Percentiles rank a stretch among this genome's conserved stretches.
Evolutionary conservation across 2,329 filamentous ascomycete genomes (phyloP).

Genomic region (Grosmannia serpens): DNA sequence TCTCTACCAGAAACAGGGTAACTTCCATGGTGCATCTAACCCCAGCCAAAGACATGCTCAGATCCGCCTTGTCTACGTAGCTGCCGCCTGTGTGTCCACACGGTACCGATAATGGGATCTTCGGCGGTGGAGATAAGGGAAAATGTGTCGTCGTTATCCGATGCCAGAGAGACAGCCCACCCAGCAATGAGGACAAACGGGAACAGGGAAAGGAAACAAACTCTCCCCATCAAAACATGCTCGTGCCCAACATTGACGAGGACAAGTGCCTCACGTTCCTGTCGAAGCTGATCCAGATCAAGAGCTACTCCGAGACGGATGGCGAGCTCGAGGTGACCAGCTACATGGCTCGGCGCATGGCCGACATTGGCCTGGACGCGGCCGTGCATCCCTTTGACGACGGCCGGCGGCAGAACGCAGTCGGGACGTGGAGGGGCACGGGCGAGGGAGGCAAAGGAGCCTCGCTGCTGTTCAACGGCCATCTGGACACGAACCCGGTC

Average conservation of each 20-base stretch:
- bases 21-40: too few species aligned
- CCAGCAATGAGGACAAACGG: too few species aligned
- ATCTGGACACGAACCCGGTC: conserved; percentile 19
- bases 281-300: conserved; percentile 16
- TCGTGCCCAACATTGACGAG: conserved; percentile 13
- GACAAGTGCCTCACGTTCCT: conserved; percentile 14
- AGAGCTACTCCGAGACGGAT: conserved; percentile 18
- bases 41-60: too few species aligned
- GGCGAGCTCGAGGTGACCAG: conserved; percentile 15
- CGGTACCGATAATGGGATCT: too few species aligned
- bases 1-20: too few species aligned
- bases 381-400: conserved; percentile 14
- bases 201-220: too few species aligned
- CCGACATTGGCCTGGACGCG: conserved; percentile 15
- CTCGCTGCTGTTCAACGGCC: conserved; percentile 19
- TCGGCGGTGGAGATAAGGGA: too few species aligned
- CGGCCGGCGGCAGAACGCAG: conserved; percentile 14
- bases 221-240: neutral
- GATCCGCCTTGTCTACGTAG: too few species aligned
- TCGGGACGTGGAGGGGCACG: conserved; percentile 14
- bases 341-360: conserved; percentile 14
- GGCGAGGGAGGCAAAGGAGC: neutral
- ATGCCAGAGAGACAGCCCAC: too few species aligned
- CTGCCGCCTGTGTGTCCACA: too few species aligned
- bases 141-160: too few species aligned